These are phyloP conservation scores for Suhomyces anneliseae DNA, from an alignment of 1,139 yeast genomes.

Conservation along the genomic window DNA sequence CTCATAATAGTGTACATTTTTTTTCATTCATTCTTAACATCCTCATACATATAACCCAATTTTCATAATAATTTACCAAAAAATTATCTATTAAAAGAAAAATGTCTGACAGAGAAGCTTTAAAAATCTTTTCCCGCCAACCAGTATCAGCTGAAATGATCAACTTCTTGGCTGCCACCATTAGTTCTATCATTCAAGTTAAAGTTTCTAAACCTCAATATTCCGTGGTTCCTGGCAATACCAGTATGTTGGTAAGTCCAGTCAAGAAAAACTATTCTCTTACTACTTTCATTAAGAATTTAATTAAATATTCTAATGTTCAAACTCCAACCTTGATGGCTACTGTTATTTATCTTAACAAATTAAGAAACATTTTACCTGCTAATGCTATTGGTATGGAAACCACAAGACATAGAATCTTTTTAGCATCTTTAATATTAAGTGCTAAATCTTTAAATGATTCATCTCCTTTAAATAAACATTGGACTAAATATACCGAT, in stretches of 20 bases:
- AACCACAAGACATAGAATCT: slow-evolving; percentile 90
- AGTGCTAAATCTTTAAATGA: slow-evolving; percentile 92
- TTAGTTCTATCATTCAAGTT: slow-evolving; percentile 72
- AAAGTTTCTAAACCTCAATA: slow-evolving; percentile 29
- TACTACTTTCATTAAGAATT: slow-evolving; percentile 63
- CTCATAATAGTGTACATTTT: neutral
- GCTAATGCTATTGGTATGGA: slow-evolving; percentile 90
- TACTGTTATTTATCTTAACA: slow-evolving; percentile 75
- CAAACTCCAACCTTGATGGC: slow-evolving; percentile 96
- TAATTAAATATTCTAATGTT: slow-evolving; percentile 81
- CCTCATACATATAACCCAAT: neutral
- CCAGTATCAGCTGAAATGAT: slow-evolving; percentile 83
- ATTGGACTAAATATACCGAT: slow-evolving; percentile 90
- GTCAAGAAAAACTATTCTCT: slow-evolving; percentile 35
- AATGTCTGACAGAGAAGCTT: slow-evolving; percentile 59
- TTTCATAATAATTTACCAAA: too few relatives aligned
- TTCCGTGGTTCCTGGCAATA: slow-evolving; percentile 14
- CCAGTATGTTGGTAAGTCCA: slow-evolving; percentile 26
- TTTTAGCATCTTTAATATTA: slow-evolving; percentile 80
- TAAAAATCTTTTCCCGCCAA: slow-evolving; percentile 69
- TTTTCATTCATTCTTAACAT: neutral
- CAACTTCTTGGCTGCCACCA: slow-evolving; percentile 73
- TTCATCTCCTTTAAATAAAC: slow-evolving; percentile 90
- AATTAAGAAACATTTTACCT: slow-evolving; percentile 75
- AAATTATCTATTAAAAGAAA: neutral